phyloP scores from a whole-genome alignment of 2,329 filamentous ascomycete species.

The Talaromyces sp. region DNA sequence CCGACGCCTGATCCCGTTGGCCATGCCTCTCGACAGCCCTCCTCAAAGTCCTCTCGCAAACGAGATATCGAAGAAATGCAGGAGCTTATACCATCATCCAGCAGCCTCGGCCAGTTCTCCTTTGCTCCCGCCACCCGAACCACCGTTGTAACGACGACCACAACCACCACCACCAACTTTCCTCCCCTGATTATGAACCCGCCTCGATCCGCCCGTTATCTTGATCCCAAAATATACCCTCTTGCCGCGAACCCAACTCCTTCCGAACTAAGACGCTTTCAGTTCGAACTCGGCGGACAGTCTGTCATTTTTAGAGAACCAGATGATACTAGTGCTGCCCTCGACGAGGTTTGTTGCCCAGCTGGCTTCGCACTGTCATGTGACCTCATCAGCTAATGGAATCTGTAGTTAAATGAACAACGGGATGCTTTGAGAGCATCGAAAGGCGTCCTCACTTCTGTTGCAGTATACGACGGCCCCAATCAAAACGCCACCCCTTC shows the following conservation, averaged over 20 bases:
- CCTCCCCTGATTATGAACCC: conserved; percentile 77
- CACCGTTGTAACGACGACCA: conserved; percentile 78
- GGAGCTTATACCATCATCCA: conserved; percentile 18
- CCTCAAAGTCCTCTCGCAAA: conserved; percentile 13
- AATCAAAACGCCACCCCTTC: conserved; percentile 24
- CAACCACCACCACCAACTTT: conserved; percentile 74
- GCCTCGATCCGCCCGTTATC: conserved; percentile 61
- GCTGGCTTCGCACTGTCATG: not conserved
- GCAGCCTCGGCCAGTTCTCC: conserved; percentile 54
- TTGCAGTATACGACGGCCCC: conserved; percentile 37
- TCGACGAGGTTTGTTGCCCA: conserved; percentile 46
- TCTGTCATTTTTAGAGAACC: conserved; percentile 59
- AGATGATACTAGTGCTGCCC: conserved; percentile 49
- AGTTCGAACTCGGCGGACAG: conserved; percentile 61
- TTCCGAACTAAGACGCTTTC: conserved; percentile 67
- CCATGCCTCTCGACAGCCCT: conserved; percentile 4
- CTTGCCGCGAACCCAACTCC: conserved; percentile 79
- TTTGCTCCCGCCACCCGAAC: conserved; percentile 60
- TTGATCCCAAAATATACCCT: conserved; percentile 87
- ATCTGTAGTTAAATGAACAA: conserved; percentile 37
- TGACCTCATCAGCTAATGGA: not conserved
- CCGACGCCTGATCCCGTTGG: conserved; percentile 4
- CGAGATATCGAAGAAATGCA: conserved; percentile 25
- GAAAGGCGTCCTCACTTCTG: conserved; percentile 44
- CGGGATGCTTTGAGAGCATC: conserved; percentile 39